Evolutionary conservation across 1,284 basidiomycete genomes (phyloP).

Genomic region (Hemileccinum hortonii): DNA sequence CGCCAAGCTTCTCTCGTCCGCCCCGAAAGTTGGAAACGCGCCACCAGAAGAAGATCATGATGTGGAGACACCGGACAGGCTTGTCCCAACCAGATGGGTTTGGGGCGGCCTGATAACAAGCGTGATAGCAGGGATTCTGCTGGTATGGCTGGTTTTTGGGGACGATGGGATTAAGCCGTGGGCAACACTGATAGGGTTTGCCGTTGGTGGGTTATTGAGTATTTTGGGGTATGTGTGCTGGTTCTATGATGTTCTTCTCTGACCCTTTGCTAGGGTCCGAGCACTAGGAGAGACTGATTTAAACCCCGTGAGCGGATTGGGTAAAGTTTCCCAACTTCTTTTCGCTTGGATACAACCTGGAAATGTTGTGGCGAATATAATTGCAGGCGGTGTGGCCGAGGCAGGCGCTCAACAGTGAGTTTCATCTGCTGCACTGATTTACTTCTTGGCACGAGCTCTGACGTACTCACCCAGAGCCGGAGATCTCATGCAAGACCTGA

Average conservation of each 20-base stretch:
- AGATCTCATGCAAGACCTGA: conserved; percentile 98
- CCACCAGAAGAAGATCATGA: conserved; percentile 58
- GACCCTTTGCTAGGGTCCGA: conserved; percentile 59
- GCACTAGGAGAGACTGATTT: conserved; percentile 92
- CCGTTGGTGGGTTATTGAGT: conserved; percentile 81
- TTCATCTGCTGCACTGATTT: neutral
- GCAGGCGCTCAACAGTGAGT: conserved; percentile 91
- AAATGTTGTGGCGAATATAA: conserved; percentile 93
- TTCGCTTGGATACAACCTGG: conserved; percentile 95
- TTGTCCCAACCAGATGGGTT: conserved; percentile 83
- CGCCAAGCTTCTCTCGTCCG: conserved; percentile 38
- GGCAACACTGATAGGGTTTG: conserved; percentile 86
- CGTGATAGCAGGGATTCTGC: conserved; percentile 66
- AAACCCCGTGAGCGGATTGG: conserved; percentile 91
- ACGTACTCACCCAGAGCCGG: conserved; percentile 63
- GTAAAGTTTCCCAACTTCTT: conserved; percentile 91
- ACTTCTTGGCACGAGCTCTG: neutral
- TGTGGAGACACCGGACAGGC: conserved; percentile 73
- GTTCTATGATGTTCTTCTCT: conserved; percentile 9
- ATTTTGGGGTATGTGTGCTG: conserved; percentile 70
- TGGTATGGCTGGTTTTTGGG: conserved; percentile 89
- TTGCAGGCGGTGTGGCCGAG: conserved; percentile 94
- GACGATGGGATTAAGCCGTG: conserved; percentile 89
- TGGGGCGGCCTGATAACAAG: conserved; percentile 65
- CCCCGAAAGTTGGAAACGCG: conserved; percentile 17